Base-by-base conservation (phyloP, 495 filamentous ascomycete species). In the Aspergillus saccharolyticus region DNA sequence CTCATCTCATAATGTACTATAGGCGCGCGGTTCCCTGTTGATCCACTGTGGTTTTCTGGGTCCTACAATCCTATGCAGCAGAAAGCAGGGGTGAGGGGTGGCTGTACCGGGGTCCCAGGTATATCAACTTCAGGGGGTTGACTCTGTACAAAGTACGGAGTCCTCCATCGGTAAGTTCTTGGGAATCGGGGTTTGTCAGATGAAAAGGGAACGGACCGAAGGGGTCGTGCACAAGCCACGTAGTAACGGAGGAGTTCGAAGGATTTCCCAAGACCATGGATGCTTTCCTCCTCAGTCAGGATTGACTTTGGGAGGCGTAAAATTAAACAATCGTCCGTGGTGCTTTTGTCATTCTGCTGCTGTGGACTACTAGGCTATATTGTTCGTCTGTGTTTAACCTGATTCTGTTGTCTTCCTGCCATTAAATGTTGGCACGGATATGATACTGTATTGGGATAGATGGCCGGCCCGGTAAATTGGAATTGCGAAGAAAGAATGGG, bases 371-470 rank as follows among this genome's bases (percentile, higher is more conserved):
- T n/a, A n/a, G n/a, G n/a, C n/a, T n/a, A n/a, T n/a, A n/a, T n/a
- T n/a, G n/a, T n/a, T n/a, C n/a, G n/a, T n/a, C n/a, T n/a, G n/a
- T n/a, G n/a, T n/a, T n/a, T n/a, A n/a, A n/a, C n/a, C n/a, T n/a
- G n/a, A n/a, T n/a, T n/a, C n/a, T n/a, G n/a, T n/a, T n/a, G n/a
- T n/a, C n/a, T n/a, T n/a, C n/a, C n/a, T n/a, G n/a, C n/a, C n/a
- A n/a, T n/a, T n/a, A n/a, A 5, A 6, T 21, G 22, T 16, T 46
- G 53, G 44, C 9, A 22, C 56, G 56, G 61, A 59, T 39, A 57
- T 59, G 53, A 54, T 59, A 46, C 60, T 59, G 10, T 45, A 53
- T 33, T 25, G 18, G 33, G 56, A 55, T 45, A 22, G 42, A 24
- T 21, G n/a, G 9, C 52, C 52, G 39, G 20, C 12, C 22, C n/a